Base-by-base conservation (phyloP, 208 protist species). In the Crithidia bombi region DNA sequence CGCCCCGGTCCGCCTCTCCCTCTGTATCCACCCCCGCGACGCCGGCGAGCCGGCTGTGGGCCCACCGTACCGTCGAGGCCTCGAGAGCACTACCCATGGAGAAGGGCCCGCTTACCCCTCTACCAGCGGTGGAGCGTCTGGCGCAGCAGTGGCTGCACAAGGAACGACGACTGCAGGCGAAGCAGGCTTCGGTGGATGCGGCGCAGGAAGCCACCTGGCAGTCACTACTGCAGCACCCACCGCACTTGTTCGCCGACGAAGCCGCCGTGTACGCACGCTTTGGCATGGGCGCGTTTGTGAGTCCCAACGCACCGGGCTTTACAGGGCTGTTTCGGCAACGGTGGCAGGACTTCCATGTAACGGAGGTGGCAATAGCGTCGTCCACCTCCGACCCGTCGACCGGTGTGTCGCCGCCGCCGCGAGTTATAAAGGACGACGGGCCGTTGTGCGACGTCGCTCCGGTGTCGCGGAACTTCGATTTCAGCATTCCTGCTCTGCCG, bases 281-380 rank as follows among this genome's bases (percentile, higher is more conserved):
- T 36, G 90, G 90, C 17, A 95, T 95, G 90, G 87, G 86, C 14
- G 73, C 50, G n/a, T 79, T 68, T 57, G 83, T 80, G 21, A 81
- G 65, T 33, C 72, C 79, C 0, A 55, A 46, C 28, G 44, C 28
- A 4, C 73, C 56, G 3, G 85, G 85, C 10, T 95, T 95, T 43
- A 63, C 43, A 33, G 90, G 83, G 0, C 58, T 92, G 1, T 95
- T 95, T 75, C 81, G 79, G 3, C 89, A 94, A 72, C 80, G 75
- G 9, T 93, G 88, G 86, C 76, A 75, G 38, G 88, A 93, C 65
- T 93, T 93, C 52, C 75, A 81, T 50, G 88, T 93, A 32, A 93
- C 88, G 33, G 88, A 93, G 74, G 88, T 93, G 83, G 65, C 79
- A 38, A 25, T 28, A 5, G 14, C 21, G 0, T 14, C 57, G 6